These are phyloP conservation scores for Penium margaritaceum DNA, from an alignment of 139 green algal genomes.

Conservation along the genomic window DNA sequence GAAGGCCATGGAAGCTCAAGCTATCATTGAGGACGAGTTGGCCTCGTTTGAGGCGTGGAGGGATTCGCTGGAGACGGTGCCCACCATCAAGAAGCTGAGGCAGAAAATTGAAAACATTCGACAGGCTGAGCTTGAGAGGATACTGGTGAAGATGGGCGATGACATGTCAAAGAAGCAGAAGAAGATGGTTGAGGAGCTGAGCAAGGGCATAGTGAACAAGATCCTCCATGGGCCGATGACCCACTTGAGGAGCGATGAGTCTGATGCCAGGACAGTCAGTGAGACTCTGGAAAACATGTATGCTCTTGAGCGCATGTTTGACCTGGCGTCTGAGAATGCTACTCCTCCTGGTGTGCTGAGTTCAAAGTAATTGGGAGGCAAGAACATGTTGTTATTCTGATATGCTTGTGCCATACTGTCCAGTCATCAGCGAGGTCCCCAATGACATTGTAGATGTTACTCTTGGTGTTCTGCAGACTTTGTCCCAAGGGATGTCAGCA, in stretches of 20 bases:
- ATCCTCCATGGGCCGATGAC: conserved; percentile 97
- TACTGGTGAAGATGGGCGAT: conserved; percentile 68
- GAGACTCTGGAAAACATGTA: conserved; percentile 97
- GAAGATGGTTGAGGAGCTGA: conserved; percentile 89
- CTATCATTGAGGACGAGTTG: conserved; percentile 64
- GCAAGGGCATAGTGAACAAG: conserved; percentile 94
- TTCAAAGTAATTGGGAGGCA: no score
- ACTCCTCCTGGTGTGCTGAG: no score
- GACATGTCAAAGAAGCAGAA: conserved; percentile 93
- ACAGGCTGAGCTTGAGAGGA: conserved; percentile 83
- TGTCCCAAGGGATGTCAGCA: no score
- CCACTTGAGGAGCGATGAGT: conserved; percentile 83
- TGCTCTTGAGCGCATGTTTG: conserved; percentile 96
- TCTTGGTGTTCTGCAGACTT: no score
- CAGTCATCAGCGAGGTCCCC: no score
- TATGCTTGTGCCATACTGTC: no score
- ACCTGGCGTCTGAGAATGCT: conserved; percentile 53
- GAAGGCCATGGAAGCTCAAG: conserved; percentile 65
- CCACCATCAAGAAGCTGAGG: conserved; percentile 93
- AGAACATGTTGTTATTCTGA: no score
- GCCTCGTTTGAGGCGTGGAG: conserved; percentile 89
- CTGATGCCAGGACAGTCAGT: conserved; percentile 70
- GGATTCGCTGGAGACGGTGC: conserved; percentile 93
- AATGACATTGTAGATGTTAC: no score
- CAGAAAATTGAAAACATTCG: conserved; percentile 86